Evolutionary conservation across 2,329 filamentous ascomycete species (phyloP), one percentile per base, ranked within the genome.

Genomic region (Pseudohalonectria lignicola): DNA sequence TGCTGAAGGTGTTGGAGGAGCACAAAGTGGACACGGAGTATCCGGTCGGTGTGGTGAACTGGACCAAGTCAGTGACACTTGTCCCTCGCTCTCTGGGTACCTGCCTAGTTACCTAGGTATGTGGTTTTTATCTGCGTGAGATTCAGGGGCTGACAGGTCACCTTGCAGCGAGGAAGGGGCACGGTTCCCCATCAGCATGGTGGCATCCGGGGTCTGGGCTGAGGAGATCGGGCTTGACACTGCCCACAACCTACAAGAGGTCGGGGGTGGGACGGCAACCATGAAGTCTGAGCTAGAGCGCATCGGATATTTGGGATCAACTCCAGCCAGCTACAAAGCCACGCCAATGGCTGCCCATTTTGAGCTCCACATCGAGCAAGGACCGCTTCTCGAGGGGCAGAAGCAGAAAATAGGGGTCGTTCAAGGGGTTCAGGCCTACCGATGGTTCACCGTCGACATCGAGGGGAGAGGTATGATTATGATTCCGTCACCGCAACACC

Each of bases 341-440:
- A 74, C 69, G 13, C 81, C 80, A 0, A 76, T 87, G 59, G 80
- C 74, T 1, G 83, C 82, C 1, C 83, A 90, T 55, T 88, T 90
- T 49, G 84, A 90, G 55, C 67, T 92, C 9, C 85, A 92, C 52
- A 90, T 90, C 38, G 86, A 93, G 54, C 86, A 93, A 54, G 84
- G 84, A 0, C 83, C 84, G 0, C 74, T 86, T 25, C 67, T 93
- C 1, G 78, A 88, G 49, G 67, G 67, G 13, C 66, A 71, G 20
- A 60, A 67, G 19, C 69, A 77, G 45, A 76, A 77, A 39, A 69
- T 90, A 37, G 79, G 80, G 17, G 69, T 84, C 6, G 83, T 88
- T 4, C 70, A 72, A 23, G 82, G 81, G 3, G 82, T 83, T 2
- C 82, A 87, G 53, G 79, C 79, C 5, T 86, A 84, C 55, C 74